A percentile compares a stretch with the other conserved stretches of the same genome.
Evolutionary conservation across 1,139 yeast genomes (phyloP).

Genomic region (Magnusiomyces ingens): DNA sequence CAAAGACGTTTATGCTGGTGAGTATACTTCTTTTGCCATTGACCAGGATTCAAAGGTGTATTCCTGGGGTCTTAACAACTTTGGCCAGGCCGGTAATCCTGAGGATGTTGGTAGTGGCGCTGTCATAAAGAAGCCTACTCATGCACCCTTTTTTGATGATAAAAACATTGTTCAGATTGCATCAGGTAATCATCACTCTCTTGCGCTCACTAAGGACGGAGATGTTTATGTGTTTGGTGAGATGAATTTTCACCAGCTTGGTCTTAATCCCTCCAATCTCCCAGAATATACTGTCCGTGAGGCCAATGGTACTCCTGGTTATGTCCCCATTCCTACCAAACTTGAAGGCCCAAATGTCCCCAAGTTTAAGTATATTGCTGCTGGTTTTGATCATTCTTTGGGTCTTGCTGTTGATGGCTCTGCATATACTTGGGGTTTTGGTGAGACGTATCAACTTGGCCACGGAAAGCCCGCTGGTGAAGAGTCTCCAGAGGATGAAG

Average conservation of each 20-base stretch:
- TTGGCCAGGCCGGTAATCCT: conserved; percentile 89
- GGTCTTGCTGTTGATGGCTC: conserved; percentile 74
- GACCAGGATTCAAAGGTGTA: conserved; percentile 62
- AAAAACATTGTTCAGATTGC: conserved; percentile 57
- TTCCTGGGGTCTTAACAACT: conserved; percentile 95
- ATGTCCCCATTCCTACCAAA: conserved; percentile 80
- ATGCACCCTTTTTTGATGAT: conserved; percentile 52
- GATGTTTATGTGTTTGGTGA: conserved; percentile 82
- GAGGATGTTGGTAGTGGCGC: conserved; percentile 59
- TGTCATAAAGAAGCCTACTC: conserved; percentile 62
- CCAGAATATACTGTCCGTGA: conserved; percentile 69
- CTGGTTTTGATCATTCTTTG: conserved; percentile 88
- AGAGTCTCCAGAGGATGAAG: conserved; percentile 42
- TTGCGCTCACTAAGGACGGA: conserved; percentile 67
- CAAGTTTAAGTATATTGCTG: conserved; percentile 56
- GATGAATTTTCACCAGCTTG: conserved; percentile 87
- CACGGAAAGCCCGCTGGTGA: conserved; percentile 80
- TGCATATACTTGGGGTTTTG: conserved; percentile 95
- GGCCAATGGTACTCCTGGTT: conserved; percentile 72
- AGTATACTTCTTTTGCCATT: conserved; percentile 91
- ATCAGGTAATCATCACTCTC: conserved; percentile 92
- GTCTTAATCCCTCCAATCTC: conserved; percentile 58
- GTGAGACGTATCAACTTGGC: conserved; percentile 93
- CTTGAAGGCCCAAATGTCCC: conserved; percentile 44
- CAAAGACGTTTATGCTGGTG: conserved; percentile 83